Conservation (phyloP, 495 filamentous ascomycete species). For the Xylaria castorea region DNA sequence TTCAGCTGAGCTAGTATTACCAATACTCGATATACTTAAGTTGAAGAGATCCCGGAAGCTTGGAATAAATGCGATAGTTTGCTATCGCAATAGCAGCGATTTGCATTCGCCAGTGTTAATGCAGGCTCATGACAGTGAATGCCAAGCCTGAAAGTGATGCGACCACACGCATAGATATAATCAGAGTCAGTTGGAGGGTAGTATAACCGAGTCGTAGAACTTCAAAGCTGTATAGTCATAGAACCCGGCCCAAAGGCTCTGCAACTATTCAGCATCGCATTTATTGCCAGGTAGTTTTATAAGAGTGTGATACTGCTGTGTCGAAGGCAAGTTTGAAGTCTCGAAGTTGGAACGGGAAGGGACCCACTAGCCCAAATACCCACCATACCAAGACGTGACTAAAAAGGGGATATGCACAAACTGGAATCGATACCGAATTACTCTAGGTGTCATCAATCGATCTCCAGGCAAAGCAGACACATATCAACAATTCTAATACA, state of each 20-base stretch:
- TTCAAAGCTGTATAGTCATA: not conserved
- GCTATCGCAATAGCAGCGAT: not conserved
- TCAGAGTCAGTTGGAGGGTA: not conserved
- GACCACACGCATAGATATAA: not conserved
- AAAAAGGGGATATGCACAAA: not conserved
- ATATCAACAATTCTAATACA: not conserved
- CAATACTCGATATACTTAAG: not conserved
- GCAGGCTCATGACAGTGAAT: not conserved
- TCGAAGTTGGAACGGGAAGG: not conserved
- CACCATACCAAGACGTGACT: not conserved
- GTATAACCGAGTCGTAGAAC: not conserved
- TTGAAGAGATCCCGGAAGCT: not conserved
- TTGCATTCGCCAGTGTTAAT: not conserved
- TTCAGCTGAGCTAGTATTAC: not conserved
- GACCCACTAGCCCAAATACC: not conserved
- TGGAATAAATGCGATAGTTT: not conserved
- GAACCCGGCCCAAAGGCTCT: not conserved
- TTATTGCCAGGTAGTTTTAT: not conserved
- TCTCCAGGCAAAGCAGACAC: not conserved
- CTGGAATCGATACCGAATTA: not conserved
- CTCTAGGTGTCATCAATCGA: not conserved
- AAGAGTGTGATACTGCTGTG: not conserved
- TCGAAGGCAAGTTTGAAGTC: not conserved
- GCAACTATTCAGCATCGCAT: not conserved
- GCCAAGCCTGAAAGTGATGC: not conserved